Evolutionary conservation across 768 basidiomycete species (phyloP).

Genomic region (Calocybe gangraenosa): DNA sequence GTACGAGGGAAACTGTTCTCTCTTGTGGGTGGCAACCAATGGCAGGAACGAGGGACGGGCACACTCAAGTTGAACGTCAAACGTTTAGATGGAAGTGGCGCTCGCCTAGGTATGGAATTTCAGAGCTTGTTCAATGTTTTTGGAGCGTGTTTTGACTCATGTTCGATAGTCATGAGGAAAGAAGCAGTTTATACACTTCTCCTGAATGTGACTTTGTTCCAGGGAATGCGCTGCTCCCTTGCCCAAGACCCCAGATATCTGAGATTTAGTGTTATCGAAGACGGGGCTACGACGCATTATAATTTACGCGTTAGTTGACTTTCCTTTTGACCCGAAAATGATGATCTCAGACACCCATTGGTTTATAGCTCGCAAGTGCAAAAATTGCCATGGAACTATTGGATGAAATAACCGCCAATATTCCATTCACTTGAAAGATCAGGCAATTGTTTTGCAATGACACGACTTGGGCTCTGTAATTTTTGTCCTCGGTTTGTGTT

Average conservation of each 20-base stretch:
- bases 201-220: slow-evolving; percentile 72
- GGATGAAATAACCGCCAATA: slow-evolving; percentile 48
- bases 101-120: slow-evolving; percentile 56
- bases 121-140: background rate
- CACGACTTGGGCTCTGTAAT: background rate
- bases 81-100: slow-evolving; percentile 57
- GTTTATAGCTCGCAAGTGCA: slow-evolving; percentile 53
- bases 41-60: slow-evolving; percentile 79
- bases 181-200: slow-evolving; percentile 76
- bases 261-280: slow-evolving; percentile 69
- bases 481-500: slow-evolving; percentile 1
- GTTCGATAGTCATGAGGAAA: slow-evolving; percentile 70
- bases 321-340: slow-evolving; percentile 10
- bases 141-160: background rate
- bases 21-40: slow-evolving; percentile 54
- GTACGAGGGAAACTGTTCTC: slow-evolving; percentile 74
- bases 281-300: slow-evolving; percentile 59
- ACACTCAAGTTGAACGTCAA: slow-evolving; percentile 67
- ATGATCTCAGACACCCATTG: slow-evolving; percentile 6
- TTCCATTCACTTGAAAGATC: slow-evolving; percentile 34
- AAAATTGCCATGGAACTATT: slow-evolving; percentile 70
- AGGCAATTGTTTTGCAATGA: background rate
- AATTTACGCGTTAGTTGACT: slow-evolving; percentile 60
- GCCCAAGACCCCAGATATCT: slow-evolving; percentile 80
- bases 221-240: slow-evolving; percentile 68